Evolutionary conservation across 805 yeast species (phyloP), one percentile per base, ranked within the genome.

Genomic region (Candida cerambycidarum): DNA sequence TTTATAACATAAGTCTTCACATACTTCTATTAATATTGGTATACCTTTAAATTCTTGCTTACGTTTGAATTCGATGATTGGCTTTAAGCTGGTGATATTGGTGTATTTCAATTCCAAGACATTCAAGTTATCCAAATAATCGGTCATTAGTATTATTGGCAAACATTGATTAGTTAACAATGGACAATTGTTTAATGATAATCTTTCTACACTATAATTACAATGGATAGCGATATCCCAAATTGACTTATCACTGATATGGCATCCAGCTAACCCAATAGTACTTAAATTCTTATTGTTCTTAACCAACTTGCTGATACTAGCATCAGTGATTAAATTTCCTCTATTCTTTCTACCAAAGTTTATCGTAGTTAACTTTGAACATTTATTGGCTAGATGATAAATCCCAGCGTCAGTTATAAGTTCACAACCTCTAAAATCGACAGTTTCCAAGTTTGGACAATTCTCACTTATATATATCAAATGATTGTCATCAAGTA

Each of bases 241-340:
- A 12, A 90, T 67, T 4, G 86, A 73, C 32, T 79, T 72, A 64
- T 90, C 96, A 6, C 86, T 79, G 14, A 90, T 75, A 33, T 77
- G 71, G 60, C 96, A 88, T 5, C 98, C 98, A 0, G 97, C 96
- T 15, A 89, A 66, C 0, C 97, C 97, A 33, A 90, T 67, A 0
- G 97, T 89, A 34, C 73, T 69, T 35, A 83, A 70, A 15, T 65
- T 58, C 3, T 44, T 51, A 42, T 89, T 82, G 52, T 77, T 76
- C 27, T 69, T 68, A 8, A 81, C 76, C 19, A 89, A 63, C 11
- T 75, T 73, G 11, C 76, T 65, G 18, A 89, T 59, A 5, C 93
- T 79, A 28, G 76, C 69, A 66, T 87, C 92, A 1, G 95, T 82
- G 37, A 90, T 78, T 23, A 76, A 62, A 32, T 79, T 75, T 27